phyloP scores from a whole-genome alignment of 2,329 filamentous ascomycete genomes.

The Clathrospora elynae region DNA sequence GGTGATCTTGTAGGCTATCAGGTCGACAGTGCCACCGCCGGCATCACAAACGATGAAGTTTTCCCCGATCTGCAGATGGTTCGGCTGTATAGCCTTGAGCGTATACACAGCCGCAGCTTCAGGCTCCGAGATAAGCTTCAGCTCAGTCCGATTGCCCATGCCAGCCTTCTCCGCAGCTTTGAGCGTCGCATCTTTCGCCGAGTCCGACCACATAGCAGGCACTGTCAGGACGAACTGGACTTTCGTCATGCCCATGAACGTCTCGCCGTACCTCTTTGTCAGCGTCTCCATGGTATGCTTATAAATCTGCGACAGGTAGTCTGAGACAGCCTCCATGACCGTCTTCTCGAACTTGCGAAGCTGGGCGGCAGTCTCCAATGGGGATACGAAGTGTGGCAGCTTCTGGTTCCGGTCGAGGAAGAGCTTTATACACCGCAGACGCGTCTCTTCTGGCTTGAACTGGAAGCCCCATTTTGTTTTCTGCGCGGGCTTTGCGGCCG shows the following conservation, averaged over 20 bases:
- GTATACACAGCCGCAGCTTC: conserved; percentile 82
- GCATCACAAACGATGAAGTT: conserved; percentile 65
- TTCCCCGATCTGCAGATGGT: conserved; percentile 70
- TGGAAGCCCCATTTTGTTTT: conserved; percentile 77
- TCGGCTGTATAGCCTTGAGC: conserved; percentile 77
- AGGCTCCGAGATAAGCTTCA: conserved; percentile 79
- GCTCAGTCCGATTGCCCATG: conserved; percentile 71
- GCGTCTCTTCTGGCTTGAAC: conserved; percentile 76
- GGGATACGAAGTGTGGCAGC: conserved; percentile 78
- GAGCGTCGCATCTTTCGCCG: conserved; percentile 81
- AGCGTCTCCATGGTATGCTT: conserved; percentile 79
- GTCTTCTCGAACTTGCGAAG: conserved; percentile 76
- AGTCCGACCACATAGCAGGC: conserved; percentile 83
- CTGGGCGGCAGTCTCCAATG: conserved; percentile 75
- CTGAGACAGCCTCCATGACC: conserved; percentile 77
- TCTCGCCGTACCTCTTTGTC: conserved; percentile 74
- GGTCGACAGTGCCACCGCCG: conserved; percentile 30
- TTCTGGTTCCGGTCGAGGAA: conserved; percentile 82
- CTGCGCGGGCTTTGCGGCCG: conserved; percentile 25
- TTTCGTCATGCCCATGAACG: conserved; percentile 75
- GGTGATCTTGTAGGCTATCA: conserved; percentile 79
- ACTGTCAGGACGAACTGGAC: conserved; percentile 77
- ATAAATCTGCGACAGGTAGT: conserved; percentile 78
- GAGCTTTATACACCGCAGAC: conserved; percentile 81
- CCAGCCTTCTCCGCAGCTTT: conserved; percentile 78